Percentiles rank a stretch among this genome's conserved stretches.
Conservation (phyloP, 2,329 filamentous ascomycete genomes). For the Botrytis elliptica region DNA sequence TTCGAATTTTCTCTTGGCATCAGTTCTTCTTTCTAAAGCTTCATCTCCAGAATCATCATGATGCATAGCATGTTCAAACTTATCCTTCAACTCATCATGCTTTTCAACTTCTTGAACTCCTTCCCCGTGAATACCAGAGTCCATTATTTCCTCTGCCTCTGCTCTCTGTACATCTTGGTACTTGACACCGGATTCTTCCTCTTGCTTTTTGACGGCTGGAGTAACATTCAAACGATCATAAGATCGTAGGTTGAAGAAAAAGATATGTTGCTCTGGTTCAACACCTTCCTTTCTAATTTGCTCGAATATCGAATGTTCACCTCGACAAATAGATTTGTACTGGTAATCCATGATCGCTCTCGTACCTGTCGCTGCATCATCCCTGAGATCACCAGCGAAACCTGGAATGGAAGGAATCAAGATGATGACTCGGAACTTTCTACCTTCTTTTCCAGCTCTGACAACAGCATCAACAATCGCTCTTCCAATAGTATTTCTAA, state of each 20-base stretch:
- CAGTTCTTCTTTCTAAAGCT: slow-evolving; percentile 43
- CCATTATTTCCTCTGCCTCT: slow-evolving; percentile 86
- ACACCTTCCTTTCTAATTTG: slow-evolving; percentile 72
- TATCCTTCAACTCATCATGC: slow-evolving; percentile 49
- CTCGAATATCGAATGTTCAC: slow-evolving; percentile 85
- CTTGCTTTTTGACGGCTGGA: slow-evolving; percentile 67
- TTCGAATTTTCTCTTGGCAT: slow-evolving; percentile 55
- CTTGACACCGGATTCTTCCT: slow-evolving; percentile 76
- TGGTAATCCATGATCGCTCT: slow-evolving; percentile 97
- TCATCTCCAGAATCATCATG: slow-evolving; percentile 40
- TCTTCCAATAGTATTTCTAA: slow-evolving; percentile 83
- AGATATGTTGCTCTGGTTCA: slow-evolving; percentile 78
- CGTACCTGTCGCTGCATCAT: slow-evolving; percentile 80
- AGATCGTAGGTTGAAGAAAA: slow-evolving; percentile 88
- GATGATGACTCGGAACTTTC: slow-evolving; percentile 89
- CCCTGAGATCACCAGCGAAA: slow-evolving; percentile 86
- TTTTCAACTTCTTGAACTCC: slow-evolving; percentile 45
- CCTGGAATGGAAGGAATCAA: slow-evolving; percentile 89
- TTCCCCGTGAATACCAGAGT: slow-evolving; percentile 64
- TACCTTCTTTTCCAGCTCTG: slow-evolving; percentile 72
- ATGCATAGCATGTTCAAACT: slow-evolving; percentile 38
- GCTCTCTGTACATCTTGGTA: slow-evolving; percentile 87
- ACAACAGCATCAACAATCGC: slow-evolving; percentile 91
- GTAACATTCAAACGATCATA: slow-evolving; percentile 93
- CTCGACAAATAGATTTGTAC: slow-evolving; percentile 92